Evolutionary conservation across 1,284 basidiomycete genomes (phyloP).

Genomic region (Trametes hirsuta): DNA sequence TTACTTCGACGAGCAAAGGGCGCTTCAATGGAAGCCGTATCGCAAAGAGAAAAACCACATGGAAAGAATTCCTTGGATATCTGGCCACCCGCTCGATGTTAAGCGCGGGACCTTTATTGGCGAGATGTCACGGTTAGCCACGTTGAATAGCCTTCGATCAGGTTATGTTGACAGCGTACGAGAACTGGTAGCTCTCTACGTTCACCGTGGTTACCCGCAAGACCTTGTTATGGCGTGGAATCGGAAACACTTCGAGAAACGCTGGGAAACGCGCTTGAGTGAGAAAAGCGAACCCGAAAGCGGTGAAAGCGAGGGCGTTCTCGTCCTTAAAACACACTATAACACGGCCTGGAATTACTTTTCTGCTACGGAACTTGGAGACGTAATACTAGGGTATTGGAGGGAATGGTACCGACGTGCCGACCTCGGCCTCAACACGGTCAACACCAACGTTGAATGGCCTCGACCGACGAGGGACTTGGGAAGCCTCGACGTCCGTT

Average conservation of each 20-base stretch:
- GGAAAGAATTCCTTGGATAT: conserved; percentile 12
- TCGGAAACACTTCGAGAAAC: not conserved
- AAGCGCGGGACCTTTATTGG: conserved; percentile 4
- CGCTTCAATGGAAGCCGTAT: not conserved
- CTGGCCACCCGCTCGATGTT: conserved; percentile 3
- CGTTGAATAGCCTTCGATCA: not conserved
- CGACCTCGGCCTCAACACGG: not conserved
- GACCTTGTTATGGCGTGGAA: not conserved
- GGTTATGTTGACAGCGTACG: not conserved
- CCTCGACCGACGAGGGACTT: not conserved
- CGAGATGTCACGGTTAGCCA: conserved; percentile 6
- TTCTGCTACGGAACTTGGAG: conserved; percentile 1
- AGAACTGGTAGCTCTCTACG: conserved; percentile 1
- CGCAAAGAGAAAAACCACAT: conserved; percentile 4
- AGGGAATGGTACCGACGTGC: conserved; percentile 1
- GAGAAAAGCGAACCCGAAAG: not conserved
- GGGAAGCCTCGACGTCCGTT: not conserved
- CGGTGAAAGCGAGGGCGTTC: not conserved
- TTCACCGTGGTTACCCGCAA: not conserved
- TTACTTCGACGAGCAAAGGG: not conserved
- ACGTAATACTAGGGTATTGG: not conserved
- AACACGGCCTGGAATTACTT: conserved; percentile 8
- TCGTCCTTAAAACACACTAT: not conserved
- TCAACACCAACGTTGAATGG: not conserved
- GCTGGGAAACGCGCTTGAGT: conserved; percentile 5